Evolutionary conservation across 441 rosid species (phyloP).

Genomic region (Capsella rubella): DNA sequence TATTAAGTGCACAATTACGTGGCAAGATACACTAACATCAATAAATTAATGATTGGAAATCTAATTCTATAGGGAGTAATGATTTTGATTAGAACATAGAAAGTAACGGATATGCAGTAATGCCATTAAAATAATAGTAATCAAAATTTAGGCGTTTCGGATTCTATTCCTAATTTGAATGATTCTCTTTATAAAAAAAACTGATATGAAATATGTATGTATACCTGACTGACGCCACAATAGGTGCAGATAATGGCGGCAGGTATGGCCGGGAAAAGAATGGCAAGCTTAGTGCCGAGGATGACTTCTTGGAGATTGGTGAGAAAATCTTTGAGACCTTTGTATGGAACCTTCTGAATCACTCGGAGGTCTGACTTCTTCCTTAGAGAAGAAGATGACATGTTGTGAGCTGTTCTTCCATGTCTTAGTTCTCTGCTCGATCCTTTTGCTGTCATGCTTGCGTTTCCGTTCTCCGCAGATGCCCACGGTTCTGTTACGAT

Average conservation of each 20-base stretch:
- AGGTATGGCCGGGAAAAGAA: constrained; percentile 63
- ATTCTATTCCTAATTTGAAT: background rate
- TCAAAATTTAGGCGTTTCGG: background rate
- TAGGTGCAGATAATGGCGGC: constrained; percentile 55
- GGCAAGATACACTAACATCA: background rate
- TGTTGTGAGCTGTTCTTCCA: constrained; percentile 50
- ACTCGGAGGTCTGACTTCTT: constrained; percentile 60
- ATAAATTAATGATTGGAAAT: constrained; percentile 5
- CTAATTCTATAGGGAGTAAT: background rate
- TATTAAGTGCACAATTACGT: background rate
- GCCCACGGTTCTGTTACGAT: constrained; percentile 36
- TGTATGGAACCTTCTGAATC: constrained; percentile 50
- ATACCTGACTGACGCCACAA: constrained; percentile 55
- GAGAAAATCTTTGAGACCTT: constrained; percentile 47
- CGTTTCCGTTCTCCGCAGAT: constrained; percentile 23
- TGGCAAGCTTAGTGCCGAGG: constrained; percentile 64
- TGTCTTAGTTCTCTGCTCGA: constrained; percentile 40
- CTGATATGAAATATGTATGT: background rate
- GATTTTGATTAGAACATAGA: background rate
- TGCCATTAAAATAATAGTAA: too few relatives aligned
- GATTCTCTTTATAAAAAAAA: background rate
- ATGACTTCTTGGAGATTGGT: constrained; percentile 65
- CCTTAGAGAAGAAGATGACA: constrained; percentile 53
- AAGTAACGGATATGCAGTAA: too few relatives aligned
- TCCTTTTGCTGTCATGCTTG: constrained; percentile 21